Evolutionary conservation across 2,329 filamentous ascomycete species (phyloP).

Genomic region (Fusarium scirpi): DNA sequence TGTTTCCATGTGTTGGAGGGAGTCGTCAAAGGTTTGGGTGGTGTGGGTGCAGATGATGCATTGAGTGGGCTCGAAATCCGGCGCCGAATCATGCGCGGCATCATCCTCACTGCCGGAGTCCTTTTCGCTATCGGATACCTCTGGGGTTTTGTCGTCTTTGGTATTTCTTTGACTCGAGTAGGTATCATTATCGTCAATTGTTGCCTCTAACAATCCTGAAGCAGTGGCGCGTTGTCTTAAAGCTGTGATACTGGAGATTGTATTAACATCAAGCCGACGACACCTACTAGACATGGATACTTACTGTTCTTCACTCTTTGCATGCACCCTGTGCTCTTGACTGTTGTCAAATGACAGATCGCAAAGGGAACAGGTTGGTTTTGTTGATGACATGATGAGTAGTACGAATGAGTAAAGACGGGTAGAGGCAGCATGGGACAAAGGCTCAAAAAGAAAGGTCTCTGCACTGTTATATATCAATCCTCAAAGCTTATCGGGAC

Average conservation of each 20-base stretch:
- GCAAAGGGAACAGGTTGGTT: conserved; percentile 14
- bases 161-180: not conserved
- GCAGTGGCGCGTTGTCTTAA: conserved; percentile 6
- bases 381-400: not conserved
- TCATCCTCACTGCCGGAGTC: not conserved
- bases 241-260: not conserved
- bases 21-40: conserved; percentile 51
- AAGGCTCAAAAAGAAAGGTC: not conserved
- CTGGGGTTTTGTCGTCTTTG: not conserved
- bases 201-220: not conserved
- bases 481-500: not conserved
- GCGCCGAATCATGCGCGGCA: not conserved
- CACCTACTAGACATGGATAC: rapidly evolving
- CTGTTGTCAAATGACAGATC: conserved; percentile 12
- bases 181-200: not conserved
- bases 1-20: conserved; percentile 61
- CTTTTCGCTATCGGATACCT: not conserved
- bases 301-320: conserved; percentile 23
- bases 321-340: conserved; percentile 16
- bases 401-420: not conserved
- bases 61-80: conserved; percentile 45
- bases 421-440: not conserved
- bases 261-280: rapidly evolving
- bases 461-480: not conserved
- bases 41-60: conserved; percentile 59